Evolutionary conservation across 805 yeast genomes (phyloP), one percentile per base, ranked within the genome.

Genomic region (Monosporozyma servazzii): DNA sequence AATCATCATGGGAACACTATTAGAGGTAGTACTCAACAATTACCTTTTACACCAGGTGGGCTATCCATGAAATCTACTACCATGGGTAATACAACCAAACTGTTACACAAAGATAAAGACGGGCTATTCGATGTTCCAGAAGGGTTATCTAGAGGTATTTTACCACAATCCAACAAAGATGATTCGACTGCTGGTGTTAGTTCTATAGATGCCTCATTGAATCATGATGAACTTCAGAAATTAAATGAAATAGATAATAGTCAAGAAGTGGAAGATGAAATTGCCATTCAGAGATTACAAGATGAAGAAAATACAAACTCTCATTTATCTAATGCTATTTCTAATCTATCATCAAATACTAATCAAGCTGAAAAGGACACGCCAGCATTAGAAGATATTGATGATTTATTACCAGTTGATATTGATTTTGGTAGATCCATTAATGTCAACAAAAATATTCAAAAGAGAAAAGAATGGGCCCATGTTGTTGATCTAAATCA

Each of bases 41-140:
- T 91, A 60, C 99, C 99, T 0, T 93, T 93, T 63, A 82, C 84
- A 52, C 99, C 99, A 0, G 98, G 99, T 57, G 97, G 98, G 2
- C 57, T 79, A n/a, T 69, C 69, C 2, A 60, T 69, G 57, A 59
- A 53, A 39, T 49, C 61, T 4, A 63, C 56, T 10, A 59, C 42
- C 21, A 37, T 51, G 17, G 58, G 58, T 8, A 58, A 53, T 5
- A 54, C 50, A 2, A 64, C 75, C 41, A 62, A 61, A 40, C 69
- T 71, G 43, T 62, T 86, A 46, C 93, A 85, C 59, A 77, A 83
- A 60, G 91, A 86, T 60, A 70, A 68, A 2, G 74, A 79, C 31
- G 99, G 98, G 0, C 67, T 93, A 37, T 86, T 84, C 61, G 95
- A 88, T 64, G 67, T 80, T 1, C 93, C 97, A 0, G 91, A 84